Base-by-base conservation (phyloP, 805 yeast species). In the Monosporozyma aerobia region DNA sequence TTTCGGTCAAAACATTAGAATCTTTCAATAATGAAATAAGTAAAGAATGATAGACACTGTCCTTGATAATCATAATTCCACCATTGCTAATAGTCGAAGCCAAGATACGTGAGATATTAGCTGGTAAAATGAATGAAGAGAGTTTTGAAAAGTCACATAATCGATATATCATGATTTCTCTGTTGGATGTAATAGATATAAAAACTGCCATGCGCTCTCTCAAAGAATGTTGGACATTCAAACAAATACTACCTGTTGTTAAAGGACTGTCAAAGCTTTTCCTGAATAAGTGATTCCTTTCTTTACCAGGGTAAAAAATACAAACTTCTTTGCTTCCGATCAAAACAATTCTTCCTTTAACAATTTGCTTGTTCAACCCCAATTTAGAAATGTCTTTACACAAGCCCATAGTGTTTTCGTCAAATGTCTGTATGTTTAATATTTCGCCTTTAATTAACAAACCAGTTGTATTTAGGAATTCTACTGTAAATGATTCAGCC, bases 271-370 rank as follows among this genome's bases (percentile, higher is more conserved):
- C 46, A 43, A 49, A 41, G 13, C 27, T 43, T 35, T 43, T 49
- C n/a, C 43, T 25, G 23, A 47, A 40, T 32, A 33, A 22, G 6
- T 43, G 10, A 5, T 23, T 25, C 30, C 44, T 49, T 19, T 23
- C 33, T 11, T 49, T 49, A 8, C 51, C 51, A 5, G 47, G 43
- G 11, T 25, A n/a, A 11, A 49, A 49, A 3, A 19, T 19, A 2
- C 87, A 80, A 1, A 87, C 78, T 3, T 74, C 70, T 1, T 96
- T 96, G 27, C 73, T 73, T 1, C 72, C 76, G 8, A 78, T 64
- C 57, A 80, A 80, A 22, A 85, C 68, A 1, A 90, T 83, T 11
- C 79, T 73, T 7, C 90, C 72, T 8, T 74, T 71, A 1, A 73
- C 70, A 16, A 90, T 75, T 2, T 77, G 74, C 8, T 23, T 23